These are phyloP conservation scores for Stipa capillata DNA, from an alignment of 176 grass and related monocot species.

Conservation along the genomic window DNA sequence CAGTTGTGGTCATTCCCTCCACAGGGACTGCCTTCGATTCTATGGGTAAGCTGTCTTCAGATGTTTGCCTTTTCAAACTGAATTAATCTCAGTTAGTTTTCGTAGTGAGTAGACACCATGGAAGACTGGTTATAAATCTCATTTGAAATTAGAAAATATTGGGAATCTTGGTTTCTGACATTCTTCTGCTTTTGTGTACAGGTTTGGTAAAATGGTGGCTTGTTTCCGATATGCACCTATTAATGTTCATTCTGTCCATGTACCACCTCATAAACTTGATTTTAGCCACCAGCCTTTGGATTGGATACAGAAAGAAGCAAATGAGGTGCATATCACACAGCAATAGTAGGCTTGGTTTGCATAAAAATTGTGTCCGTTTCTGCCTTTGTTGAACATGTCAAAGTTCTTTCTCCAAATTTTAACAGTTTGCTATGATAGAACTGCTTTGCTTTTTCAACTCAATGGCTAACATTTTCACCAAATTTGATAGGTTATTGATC, in stretches of 20 bases:
- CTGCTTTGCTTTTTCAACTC: no score
- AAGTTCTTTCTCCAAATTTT: neutral
- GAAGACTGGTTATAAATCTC: conserved; percentile 12
- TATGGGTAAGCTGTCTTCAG: conserved; percentile 63
- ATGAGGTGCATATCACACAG: conserved; percentile 50
- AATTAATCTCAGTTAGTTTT: neutral
- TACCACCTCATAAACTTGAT: conserved; percentile 88
- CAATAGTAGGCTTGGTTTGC: conserved; percentile 31
- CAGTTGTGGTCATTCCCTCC: conserved; percentile 88
- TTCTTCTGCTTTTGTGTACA: conserved; percentile 36
- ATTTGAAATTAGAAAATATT: neutral
- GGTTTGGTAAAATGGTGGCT: conserved; percentile 84
- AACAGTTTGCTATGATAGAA: no score
- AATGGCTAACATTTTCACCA: conserved; percentile 14
- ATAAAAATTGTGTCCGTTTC: neutral
- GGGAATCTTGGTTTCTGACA: conserved; percentile 17
- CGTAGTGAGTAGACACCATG: neutral
- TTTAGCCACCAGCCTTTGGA: conserved; percentile 75
- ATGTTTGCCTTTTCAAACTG: neutral
- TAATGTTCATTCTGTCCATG: conserved; percentile 74
- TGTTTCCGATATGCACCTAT: conserved; percentile 85
- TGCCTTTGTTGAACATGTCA: neutral
- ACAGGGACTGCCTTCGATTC: conserved; percentile 91
- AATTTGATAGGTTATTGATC: conserved; percentile 57
- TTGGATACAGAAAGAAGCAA: conserved; percentile 81